Base-by-base conservation (phyloP, 169 alveolate species). In the Prorocentrum cordatum region DNA sequence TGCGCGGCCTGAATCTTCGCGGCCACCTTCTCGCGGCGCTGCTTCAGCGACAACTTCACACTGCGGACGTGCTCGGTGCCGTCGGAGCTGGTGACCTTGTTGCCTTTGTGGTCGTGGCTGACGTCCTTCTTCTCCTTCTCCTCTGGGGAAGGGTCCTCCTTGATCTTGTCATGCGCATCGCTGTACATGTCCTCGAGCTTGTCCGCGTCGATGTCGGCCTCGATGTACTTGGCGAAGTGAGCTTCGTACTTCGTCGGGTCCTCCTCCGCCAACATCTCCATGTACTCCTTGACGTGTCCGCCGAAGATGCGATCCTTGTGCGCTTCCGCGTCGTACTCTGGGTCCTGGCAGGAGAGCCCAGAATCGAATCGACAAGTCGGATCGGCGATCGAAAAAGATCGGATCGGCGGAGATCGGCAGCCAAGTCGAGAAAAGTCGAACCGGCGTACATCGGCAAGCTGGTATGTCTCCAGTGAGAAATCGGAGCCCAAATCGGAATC, bases 251-350 rank as follows among this genome's bases (percentile, higher is more conserved):
- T 96, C 93, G 97, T 70, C 92, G 97, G 97, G 88, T 97, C 98
- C 91, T 98, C 99, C 91, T 96, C 99, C 95, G 98, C 95, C 92
- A 97, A 94, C 92, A 85, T 85, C 77, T 85, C 92, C 92, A 85
- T 85, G 86, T 70, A 85, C 86, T 85, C 92, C 45, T 83, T 64
- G 66, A 83, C 88, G 94, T 98, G 99, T 45, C 92, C 93, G 42
- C 99, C 99, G 91, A 96, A 96, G 92, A 99, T 98, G 93, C 99
- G 97, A 45, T 97, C 97, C 90, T 99, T 96, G 95, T 97, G 99
- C 58, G 93, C 99, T 84, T 96, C 98, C 27, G 99, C 99, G 91
- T 97, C 99, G 95, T 97, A 98, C 91, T 95, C 95, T 71, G 95
- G 95, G 90, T 95, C 97, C n/a, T n/a, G n/a, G n/a, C n/a, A n/a